These are phyloP conservation scores for Rhizopus delemar DNA, from an alignment of 371 early-diverging fungal genomes.

Conservation along the genomic window DNA sequence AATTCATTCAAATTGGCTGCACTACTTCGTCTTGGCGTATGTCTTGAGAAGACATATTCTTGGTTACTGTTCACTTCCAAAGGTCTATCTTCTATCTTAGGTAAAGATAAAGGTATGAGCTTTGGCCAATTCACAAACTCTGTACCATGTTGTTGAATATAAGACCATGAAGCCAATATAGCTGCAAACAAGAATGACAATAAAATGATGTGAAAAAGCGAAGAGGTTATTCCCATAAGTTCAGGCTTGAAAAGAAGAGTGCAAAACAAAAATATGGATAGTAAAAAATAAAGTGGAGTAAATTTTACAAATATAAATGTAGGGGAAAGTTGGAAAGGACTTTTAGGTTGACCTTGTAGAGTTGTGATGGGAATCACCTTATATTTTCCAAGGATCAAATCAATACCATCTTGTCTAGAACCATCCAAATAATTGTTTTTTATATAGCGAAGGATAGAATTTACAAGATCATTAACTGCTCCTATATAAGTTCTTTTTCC, in stretches of 20 bases:
- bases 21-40: conserved; percentile 24
- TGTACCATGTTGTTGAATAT: conserved; percentile 39
- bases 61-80: background rate
- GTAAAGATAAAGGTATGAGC: conserved; percentile 17
- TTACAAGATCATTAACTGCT: conserved; percentile 75
- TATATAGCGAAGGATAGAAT: conserved; percentile 82
- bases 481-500: conserved; percentile 86
- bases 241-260: conserved; percentile 29
- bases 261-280: conserved; percentile 26
- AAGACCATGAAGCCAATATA: conserved; percentile 30
- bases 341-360: conserved; percentile 16
- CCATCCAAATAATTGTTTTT: conserved; percentile 95
- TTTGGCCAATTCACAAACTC: conserved; percentile 52
- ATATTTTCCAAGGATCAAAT: conserved; percentile 77
- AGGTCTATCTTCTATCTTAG: background rate
- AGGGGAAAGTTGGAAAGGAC: conserved; percentile 29
- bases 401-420: conserved; percentile 82
- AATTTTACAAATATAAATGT: conserved; percentile 13
- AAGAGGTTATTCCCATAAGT: conserved; percentile 24
- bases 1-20: conserved; percentile 34
- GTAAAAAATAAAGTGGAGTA: conserved; percentile 28
- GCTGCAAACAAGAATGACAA: conserved; percentile 42
- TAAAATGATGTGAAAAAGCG: conserved; percentile 26
- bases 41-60: conserved; percentile 2
- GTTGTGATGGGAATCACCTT: conserved; percentile 31